Evolutionary conservation across 202 grass and related monocot genomes (phyloP).

Genomic region (Setaria italica): DNA sequence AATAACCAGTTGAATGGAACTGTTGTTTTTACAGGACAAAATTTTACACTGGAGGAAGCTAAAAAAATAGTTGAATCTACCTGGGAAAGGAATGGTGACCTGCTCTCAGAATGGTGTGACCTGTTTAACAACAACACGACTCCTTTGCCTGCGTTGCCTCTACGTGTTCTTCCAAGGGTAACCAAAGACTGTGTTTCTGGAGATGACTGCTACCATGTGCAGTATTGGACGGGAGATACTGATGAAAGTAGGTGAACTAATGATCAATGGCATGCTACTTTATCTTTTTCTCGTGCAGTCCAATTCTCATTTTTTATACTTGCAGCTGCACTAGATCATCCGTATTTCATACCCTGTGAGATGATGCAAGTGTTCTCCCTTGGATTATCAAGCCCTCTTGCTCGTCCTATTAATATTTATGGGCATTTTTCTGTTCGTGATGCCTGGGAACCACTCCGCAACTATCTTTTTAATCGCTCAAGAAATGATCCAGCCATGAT

Average conservation of each 20-base stretch:
- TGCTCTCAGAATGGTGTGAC: neutral
- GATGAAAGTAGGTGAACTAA: neutral
- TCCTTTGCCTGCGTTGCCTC: neutral
- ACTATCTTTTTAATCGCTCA: neutral
- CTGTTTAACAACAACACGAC: neutral
- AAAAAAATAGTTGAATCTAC: neutral
- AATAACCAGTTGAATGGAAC: neutral
- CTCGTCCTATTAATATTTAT: neutral
- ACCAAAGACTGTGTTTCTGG: neutral
- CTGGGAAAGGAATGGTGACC: neutral
- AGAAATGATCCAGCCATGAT: constrained; percentile 17
- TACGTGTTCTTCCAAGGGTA: neutral
- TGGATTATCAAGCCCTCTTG: neutral
- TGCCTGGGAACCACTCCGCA: neutral
- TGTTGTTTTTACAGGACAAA: neutral
- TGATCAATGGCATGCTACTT: neutral
- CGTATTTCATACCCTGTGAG: neutral
- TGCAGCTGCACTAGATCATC: neutral
- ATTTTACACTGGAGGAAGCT: neutral
- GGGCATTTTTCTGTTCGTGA: constrained; percentile 4
- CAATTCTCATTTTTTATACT: neutral
- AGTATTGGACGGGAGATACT: neutral
- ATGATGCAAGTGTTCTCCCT: constrained; percentile 34
- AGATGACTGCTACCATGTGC: neutral
- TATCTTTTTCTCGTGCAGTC: neutral